Percentiles rank a stretch among this genome's conserved stretches.
phyloP scores from a whole-genome alignment of 2,329 filamentous ascomycete genomes.

The Plenodomus biglobosus region DNA sequence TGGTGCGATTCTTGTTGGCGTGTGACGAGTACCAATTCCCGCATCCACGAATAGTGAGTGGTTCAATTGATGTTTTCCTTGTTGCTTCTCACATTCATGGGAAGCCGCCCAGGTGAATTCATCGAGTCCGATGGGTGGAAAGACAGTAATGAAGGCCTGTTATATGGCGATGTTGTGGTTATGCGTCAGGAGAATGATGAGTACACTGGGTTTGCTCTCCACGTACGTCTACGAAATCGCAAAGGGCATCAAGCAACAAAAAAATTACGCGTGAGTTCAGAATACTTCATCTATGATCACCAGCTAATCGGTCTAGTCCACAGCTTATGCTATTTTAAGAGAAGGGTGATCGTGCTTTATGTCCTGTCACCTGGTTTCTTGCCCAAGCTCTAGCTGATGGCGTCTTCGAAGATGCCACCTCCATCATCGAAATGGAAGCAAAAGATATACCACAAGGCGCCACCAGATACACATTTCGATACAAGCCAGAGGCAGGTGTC shows the following conservation, averaged over 20 bases:
- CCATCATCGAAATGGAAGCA: constrained; percentile 2
- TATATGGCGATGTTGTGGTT: constrained; percentile 3
- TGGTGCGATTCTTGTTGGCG: constrained; percentile 7
- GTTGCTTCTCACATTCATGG: not conserved
- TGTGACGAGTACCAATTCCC: constrained; percentile 9
- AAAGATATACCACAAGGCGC: not conserved
- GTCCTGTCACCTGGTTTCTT: constrained; percentile 2
- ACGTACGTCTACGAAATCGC: constrained; percentile 1
- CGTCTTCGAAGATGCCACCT: constrained; percentile 1
- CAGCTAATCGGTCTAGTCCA: too few relatives aligned
- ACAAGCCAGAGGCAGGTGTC: not conserved
- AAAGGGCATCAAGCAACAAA: constrained; percentile 6
- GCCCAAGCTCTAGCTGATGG: constrained; percentile 5
- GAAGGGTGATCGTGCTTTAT: not conserved
- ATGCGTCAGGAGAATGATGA: not conserved
- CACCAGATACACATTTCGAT: constrained; percentile 1
- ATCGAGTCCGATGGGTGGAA: constrained; percentile 4
- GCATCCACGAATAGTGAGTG: constrained; percentile 5
- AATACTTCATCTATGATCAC: not conserved
- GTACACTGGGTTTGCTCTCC: constrained; percentile 3
- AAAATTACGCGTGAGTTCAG: constrained; percentile 3
- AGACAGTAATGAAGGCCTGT: constrained; percentile 5
- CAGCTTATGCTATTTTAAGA: too few relatives aligned
- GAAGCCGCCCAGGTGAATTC: constrained; percentile 3
- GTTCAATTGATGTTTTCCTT: constrained; percentile 11